phyloP scores from a whole-genome alignment of 768 basidiomycete species.

The Podaxis carcinomalis region DNA sequence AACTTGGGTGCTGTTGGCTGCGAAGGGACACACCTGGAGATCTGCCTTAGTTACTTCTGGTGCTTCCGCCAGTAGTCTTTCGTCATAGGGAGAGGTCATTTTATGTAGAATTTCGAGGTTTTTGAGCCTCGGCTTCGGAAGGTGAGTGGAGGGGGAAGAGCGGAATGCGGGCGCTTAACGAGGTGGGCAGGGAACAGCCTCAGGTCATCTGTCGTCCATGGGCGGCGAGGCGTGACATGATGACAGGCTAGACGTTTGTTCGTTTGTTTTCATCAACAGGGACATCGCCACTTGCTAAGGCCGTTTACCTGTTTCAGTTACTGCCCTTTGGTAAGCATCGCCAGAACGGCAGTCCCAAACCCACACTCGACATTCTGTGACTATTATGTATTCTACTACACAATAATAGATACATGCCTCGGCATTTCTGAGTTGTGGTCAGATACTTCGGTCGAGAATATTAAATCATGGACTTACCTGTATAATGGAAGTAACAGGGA shows the following conservation, averaged over 20 bases:
- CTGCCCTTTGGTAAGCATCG: neutral
- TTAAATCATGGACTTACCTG: neutral
- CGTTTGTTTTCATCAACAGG: neutral
- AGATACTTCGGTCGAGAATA: neutral
- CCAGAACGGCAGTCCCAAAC: neutral
- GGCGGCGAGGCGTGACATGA: neutral
- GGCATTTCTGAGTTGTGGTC: too few species aligned
- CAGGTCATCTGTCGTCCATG: neutral
- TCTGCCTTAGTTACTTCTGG: constrained; percentile 9
- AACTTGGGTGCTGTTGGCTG: neutral
- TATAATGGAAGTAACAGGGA: neutral
- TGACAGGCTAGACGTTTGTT: neutral
- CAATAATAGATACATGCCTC: too few species aligned
- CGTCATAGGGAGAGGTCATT: neutral
- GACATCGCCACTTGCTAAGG: neutral
- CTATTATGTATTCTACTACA: too few species aligned
- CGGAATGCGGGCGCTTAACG: neutral
- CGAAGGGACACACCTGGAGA: neutral
- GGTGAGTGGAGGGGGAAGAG: neutral
- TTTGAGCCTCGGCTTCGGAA: neutral
- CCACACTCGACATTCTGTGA: neutral
- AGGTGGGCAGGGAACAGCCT: neutral
- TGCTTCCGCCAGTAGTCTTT: constrained; percentile 1
- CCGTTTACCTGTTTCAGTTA: neutral
- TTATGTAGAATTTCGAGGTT: neutral